Evolutionary conservation across 805 yeast genomes (phyloP).

Genomic region (Metschnikowia similis): DNA sequence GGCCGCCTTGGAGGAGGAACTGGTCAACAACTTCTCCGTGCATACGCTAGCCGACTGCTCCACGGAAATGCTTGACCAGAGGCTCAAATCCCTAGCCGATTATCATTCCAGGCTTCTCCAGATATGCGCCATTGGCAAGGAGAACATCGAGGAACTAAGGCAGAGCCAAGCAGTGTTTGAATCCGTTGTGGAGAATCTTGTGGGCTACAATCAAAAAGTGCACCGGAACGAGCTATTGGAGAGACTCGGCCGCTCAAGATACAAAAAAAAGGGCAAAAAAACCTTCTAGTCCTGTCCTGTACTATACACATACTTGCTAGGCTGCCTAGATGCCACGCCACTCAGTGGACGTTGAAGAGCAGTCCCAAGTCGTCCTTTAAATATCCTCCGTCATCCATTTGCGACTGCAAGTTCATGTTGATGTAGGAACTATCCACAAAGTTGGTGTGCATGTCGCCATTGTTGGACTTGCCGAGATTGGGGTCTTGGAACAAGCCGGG

Average conservation of each 20-base stretch:
- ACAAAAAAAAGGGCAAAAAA: conserved; percentile 18
- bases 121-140: conserved; percentile 47
- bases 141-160: conserved; percentile 44
- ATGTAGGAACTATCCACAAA: conserved; percentile 39
- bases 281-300: conserved; percentile 5
- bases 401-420: conserved; percentile 38
- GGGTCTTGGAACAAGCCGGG: conserved; percentile 5
- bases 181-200: conserved; percentile 80
- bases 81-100: conserved; percentile 30
- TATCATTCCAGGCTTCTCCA: conserved; percentile 25
- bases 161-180: conserved; percentile 76
- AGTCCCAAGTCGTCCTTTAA: conserved; percentile 17
- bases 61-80: conserved; percentile 26
- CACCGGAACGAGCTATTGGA: conserved; percentile 47
- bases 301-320: not conserved
- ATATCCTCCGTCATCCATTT: conserved; percentile 13
- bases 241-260: conserved; percentile 27
- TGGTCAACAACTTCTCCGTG: conserved; percentile 27
- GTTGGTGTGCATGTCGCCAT: conserved; percentile 24
- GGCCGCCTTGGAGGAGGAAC: conserved; percentile 32
- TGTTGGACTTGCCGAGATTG: conserved; percentile 6
- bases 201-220: conserved; percentile 83
- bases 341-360: conserved; percentile 8
- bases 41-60: conserved; percentile 21
- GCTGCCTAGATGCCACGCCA: not conserved